phyloP scores from a whole-genome alignment of 345 rosid species.

The Carallia pectinifolia region DNA sequence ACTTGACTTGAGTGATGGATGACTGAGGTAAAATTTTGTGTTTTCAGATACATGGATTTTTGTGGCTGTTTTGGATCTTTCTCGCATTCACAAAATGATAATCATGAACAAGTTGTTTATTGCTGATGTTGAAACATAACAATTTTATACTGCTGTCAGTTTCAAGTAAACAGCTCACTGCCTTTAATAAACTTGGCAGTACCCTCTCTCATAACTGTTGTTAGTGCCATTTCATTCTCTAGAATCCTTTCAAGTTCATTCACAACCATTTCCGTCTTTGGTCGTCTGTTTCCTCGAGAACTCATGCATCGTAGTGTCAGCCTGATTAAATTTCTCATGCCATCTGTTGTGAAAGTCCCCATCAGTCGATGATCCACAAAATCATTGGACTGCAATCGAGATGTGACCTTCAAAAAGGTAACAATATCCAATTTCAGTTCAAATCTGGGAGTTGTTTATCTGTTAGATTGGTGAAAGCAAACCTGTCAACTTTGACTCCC shows the following conservation, averaged over 20 bases:
- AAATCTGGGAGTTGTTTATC: background rate
- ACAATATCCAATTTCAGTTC: conserved; percentile 3
- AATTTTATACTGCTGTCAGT: background rate
- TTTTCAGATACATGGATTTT: too few relatives aligned
- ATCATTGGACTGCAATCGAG: conserved; percentile 31
- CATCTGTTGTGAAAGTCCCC: conserved; percentile 54
- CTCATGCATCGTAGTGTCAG: conserved; percentile 47
- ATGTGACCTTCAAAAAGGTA: conserved; percentile 38
- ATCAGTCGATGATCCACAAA: conserved; percentile 51
- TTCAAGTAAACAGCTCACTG: conserved; percentile 53
- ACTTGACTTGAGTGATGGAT: too few relatives aligned
- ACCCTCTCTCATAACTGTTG: conserved; percentile 58
- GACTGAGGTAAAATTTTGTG: too few relatives aligned
- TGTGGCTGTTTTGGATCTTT: too few relatives aligned
- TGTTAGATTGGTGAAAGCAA: background rate
- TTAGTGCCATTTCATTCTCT: conserved; percentile 48
- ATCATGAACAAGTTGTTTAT: too few relatives aligned
- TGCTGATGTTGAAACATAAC: background rate
- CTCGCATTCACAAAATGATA: too few relatives aligned
- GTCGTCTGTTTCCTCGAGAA: conserved; percentile 37
- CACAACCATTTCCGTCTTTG: conserved; percentile 48
- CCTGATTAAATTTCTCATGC: conserved; percentile 41
- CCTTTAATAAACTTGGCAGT: conserved; percentile 53
- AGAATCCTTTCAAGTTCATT: conserved; percentile 50
- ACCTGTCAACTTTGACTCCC: background rate